Base-by-base conservation (phyloP, 148 eudicot species). In the Fagopyrum tataricum region DNA sequence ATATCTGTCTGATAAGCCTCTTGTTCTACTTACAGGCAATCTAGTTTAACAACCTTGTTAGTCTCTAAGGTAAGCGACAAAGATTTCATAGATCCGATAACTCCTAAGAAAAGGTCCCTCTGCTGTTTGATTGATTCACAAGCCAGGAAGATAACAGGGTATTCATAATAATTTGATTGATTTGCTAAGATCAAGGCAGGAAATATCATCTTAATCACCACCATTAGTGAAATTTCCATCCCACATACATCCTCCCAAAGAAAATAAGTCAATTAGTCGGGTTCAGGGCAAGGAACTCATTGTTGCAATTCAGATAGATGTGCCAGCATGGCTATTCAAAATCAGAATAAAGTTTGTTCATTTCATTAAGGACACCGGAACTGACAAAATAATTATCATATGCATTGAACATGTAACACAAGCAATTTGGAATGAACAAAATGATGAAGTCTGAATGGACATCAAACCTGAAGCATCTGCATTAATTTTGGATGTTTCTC, bases 401-500 rank as follows among this genome's bases (percentile, higher is more conserved):
- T 61, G 40, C 61, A 17, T 31, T 53, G 23, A 6, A n/a, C 15
- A 59, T 10, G 26, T 23, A 59, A 3, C 26, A 39, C 66, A 59
- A 3, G 39, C 39, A 59, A 18, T 55, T 55, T 59, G 66, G 5
- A 17, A 71, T 14, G 7, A 24, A 24, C 41, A 26, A 1, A 73
- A 10, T 18, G n/a, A 72, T 4, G 6, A 21, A 71, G 24, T 66
- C 9, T 14, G 13, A 23, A 44, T 40, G 37, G 39, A 71, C 18
- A 72, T 47, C 89, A 78, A 82, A 93, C 99, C 99, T 96, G 92
- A 79, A 96, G 91, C 94, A 96, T 85, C 82, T 87, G 89, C 99
- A 96, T 96, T 78, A 96, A 83, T 81, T 90, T 92, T 53, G 99
- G 99, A 76, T 92, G 96, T 79, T 96, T 89, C 84, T 92, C 96